Percentiles rank a stretch among this genome's conserved stretches.
phyloP scores from a whole-genome alignment of 129 eudicot genomes.

The Saussurea involucrata region DNA sequence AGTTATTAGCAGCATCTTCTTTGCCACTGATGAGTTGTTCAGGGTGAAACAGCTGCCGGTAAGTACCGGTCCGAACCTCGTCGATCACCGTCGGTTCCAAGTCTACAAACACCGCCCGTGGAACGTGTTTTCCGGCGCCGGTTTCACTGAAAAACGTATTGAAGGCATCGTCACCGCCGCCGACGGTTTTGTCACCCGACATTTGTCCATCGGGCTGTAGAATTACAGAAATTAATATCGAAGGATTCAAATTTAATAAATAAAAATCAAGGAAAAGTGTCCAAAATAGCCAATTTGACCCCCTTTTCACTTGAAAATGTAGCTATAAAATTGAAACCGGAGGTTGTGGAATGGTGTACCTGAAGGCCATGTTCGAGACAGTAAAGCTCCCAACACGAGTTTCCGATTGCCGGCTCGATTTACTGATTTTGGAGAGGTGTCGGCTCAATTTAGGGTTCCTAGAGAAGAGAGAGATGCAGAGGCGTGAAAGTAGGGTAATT shows the following conservation, averaged over 20 bases:
- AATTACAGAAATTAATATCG: background rate
- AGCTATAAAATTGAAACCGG: no score
- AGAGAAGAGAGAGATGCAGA: no score
- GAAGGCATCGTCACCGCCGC: conserved; percentile 36
- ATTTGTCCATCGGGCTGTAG: conserved; percentile 31
- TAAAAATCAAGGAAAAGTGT: background rate
- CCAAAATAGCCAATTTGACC: no score
- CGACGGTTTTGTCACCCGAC: conserved; percentile 24
- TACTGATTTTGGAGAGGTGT: no score
- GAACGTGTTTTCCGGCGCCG: conserved; percentile 30
- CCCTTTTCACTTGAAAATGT: no score
- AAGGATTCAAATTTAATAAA: background rate
- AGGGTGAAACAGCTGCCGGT: no score
- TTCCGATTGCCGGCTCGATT: no score
- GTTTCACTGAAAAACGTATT: conserved; percentile 33
- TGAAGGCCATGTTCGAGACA: conserved; percentile 71
- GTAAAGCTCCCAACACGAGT: conserved; percentile 76
- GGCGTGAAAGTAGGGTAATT: no score
- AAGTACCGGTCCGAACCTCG: conserved; percentile 25
- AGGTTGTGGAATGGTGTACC: conserved; percentile 10
- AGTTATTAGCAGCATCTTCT: no score
- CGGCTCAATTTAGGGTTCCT: no score
- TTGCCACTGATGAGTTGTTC: no score
- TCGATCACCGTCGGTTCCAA: conserved; percentile 32
- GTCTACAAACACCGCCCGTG: conserved; percentile 33